Evolutionary conservation across 176 grass and related monocot species (phyloP).

Genomic region (Stipa capillata): DNA sequence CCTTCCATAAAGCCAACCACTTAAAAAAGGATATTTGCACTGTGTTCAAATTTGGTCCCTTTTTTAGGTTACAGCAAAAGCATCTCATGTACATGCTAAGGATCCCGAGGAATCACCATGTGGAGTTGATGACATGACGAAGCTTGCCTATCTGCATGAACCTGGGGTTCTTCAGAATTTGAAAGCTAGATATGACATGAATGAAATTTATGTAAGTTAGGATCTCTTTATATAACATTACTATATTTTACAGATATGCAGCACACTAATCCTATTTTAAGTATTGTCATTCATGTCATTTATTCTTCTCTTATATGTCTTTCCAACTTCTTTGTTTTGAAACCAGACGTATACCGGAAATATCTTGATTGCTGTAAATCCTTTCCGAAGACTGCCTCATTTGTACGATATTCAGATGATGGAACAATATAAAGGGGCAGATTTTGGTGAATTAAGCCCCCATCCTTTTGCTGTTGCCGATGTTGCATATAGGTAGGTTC

Average conservation of each 20-base stretch:
- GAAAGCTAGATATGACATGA: conserved; percentile 87
- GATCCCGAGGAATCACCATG: conserved; percentile 80
- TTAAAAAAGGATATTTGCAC: background rate
- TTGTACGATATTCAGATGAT: conserved; percentile 96
- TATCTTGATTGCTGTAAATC: conserved; percentile 98
- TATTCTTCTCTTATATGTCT: conserved; percentile 16
- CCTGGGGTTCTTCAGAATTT: conserved; percentile 92
- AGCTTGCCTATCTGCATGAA: conserved; percentile 92
- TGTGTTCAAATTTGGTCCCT: background rate
- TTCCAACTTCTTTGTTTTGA: conserved; percentile 14
- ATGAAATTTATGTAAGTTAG: conserved; percentile 98
- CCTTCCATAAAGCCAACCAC: background rate
- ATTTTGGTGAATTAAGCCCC: conserved; percentile 91
- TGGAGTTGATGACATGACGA: conserved; percentile 99
- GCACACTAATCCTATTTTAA: background rate
- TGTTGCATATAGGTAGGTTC: conserved; percentile 91
- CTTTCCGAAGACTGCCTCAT: conserved; percentile 93
- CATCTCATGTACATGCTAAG: conserved; percentile 53
- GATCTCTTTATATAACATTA: background rate
- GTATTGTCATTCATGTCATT: background rate
- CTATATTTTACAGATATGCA: background rate
- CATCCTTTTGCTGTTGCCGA: conserved; percentile 97
- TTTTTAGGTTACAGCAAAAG: conserved; percentile 55
- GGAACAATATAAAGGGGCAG: conserved; percentile 94
- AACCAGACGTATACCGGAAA: conserved; percentile 91